phyloP scores from a whole-genome alignment of 2,329 filamentous ascomycete genomes.

The Magnaporthiopsis poae region DNA sequence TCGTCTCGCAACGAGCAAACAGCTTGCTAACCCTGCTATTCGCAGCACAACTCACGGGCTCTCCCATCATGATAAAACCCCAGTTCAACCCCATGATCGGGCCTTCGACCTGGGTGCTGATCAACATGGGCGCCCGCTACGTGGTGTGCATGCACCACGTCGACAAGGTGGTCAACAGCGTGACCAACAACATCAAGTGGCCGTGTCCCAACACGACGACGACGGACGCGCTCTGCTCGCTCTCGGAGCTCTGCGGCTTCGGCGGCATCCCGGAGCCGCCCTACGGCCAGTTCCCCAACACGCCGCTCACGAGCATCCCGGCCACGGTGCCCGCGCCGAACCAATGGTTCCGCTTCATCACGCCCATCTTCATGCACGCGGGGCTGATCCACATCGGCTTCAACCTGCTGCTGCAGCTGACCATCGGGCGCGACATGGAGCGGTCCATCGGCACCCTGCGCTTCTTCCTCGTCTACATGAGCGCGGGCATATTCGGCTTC shows the following conservation, averaged over 20 bases:
- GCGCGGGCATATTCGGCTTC: conserved; percentile 88
- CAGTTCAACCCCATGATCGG: conserved; percentile 96
- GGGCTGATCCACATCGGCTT: conserved; percentile 91
- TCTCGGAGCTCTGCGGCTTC: conserved; percentile 78
- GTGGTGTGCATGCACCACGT: conserved; percentile 90
- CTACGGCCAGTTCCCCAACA: conserved; percentile 36
- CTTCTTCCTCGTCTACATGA: conserved; percentile 82
- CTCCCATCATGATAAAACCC: conserved; percentile 68
- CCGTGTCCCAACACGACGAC: conserved; percentile 74
- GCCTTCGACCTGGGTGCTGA: conserved; percentile 77
- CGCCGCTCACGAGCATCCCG: conserved; percentile 22
- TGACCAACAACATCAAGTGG: conserved; percentile 44
- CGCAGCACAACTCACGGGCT: conserved; percentile 46
- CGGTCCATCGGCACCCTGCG: conserved; percentile 77
- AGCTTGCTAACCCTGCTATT: too few species aligned
- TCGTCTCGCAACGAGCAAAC: too few species aligned
- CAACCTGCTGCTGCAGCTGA: conserved; percentile 86
- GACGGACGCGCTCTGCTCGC: conserved; percentile 52
- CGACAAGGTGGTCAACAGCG: conserved; percentile 51
- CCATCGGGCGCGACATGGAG: conserved; percentile 86
- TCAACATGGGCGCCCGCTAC: conserved; percentile 90
- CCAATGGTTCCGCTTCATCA: conserved; percentile 95
- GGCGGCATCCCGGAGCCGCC: conserved; percentile 60
- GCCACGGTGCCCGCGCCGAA: conserved; percentile 53
- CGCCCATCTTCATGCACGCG: conserved; percentile 89